Conservation (phyloP, 2,329 filamentous ascomycete genomes). For the Paracamarosporium sp. region DNA sequence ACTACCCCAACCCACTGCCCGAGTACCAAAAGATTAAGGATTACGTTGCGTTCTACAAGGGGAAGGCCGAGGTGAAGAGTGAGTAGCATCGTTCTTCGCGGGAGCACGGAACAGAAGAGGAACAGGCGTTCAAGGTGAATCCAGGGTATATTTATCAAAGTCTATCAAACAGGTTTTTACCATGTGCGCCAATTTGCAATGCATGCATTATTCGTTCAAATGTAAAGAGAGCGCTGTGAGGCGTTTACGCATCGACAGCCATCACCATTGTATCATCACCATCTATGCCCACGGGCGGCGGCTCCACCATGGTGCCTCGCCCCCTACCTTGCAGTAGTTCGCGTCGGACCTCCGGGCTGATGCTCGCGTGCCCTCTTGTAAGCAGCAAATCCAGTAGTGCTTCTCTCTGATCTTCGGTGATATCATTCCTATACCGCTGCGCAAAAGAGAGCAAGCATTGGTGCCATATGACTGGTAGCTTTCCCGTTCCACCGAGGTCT, state of each 20-base stretch:
- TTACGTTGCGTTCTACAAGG: constrained; percentile 66
- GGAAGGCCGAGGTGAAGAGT: constrained; percentile 26
- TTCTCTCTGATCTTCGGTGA: constrained; percentile 93
- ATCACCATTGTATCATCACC: constrained; percentile 93
- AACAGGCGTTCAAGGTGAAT: neutral
- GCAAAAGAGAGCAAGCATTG: constrained; percentile 92
- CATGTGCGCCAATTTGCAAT: neutral
- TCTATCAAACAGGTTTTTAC: neutral
- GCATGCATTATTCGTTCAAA: neutral
- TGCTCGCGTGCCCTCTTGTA: constrained; percentile 82
- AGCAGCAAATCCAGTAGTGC: constrained; percentile 86
- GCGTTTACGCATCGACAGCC: constrained; percentile 20
- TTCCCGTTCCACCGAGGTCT: constrained; percentile 58
- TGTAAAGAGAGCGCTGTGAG: neutral
- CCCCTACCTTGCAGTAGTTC: constrained; percentile 89
- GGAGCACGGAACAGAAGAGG: no score
- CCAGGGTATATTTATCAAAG: constrained; percentile 6
- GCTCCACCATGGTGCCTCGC: constrained; percentile 75
- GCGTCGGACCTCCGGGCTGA: constrained; percentile 88
- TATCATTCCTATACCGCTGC: constrained; percentile 92
- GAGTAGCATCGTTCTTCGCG: no score
- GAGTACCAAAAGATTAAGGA: constrained; percentile 60
- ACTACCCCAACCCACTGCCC: constrained; percentile 60
- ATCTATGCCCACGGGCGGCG: constrained; percentile 65
- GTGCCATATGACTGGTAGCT: constrained; percentile 94